A percentile compares a stretch with the other conserved stretches of the same genome.
Evolutionary conservation across 495 filamentous ascomycete genomes (phyloP).

Genomic region (Xylaria venustula): DNA sequence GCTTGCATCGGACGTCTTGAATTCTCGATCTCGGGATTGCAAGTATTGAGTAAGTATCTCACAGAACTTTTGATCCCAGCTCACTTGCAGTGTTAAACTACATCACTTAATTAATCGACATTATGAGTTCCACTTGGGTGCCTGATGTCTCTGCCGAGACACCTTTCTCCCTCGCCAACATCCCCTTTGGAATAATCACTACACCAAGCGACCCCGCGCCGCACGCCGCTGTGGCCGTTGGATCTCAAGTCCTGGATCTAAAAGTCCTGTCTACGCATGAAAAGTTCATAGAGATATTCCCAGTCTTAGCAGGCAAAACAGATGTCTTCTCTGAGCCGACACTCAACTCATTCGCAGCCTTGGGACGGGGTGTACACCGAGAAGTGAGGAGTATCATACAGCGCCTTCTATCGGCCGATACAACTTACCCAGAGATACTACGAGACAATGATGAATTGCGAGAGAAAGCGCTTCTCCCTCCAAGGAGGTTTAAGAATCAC

Average conservation of each 20-base stretch:
- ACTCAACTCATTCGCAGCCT: slow-evolving; percentile 78
- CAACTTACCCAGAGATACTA: slow-evolving; percentile 27
- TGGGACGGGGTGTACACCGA: slow-evolving; percentile 69
- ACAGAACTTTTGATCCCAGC: no score
- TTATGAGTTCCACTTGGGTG: slow-evolving; percentile 37
- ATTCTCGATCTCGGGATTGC: background rate
- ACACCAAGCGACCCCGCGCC: slow-evolving; percentile 52
- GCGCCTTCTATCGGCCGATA: slow-evolving; percentile 62
- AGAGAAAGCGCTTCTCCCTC: slow-evolving; percentile 42
- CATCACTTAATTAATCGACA: background rate
- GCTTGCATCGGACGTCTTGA: slow-evolving; percentile 1
- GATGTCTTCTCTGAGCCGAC: slow-evolving; percentile 66
- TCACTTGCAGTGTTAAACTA: no score
- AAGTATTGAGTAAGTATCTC: no score
- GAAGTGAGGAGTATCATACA: slow-evolving; percentile 74
- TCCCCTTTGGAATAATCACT: slow-evolving; percentile 89
- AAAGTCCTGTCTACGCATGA: slow-evolving; percentile 55
- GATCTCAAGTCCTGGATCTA: slow-evolving; percentile 74
- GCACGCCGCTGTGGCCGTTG: slow-evolving; percentile 76
- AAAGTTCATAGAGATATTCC: slow-evolving; percentile 59
- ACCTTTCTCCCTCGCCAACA: slow-evolving; percentile 81
- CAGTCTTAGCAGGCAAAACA: slow-evolving; percentile 55
- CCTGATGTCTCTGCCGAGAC: slow-evolving; percentile 32
- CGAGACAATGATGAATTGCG: slow-evolving; percentile 34
- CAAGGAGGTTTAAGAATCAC: slow-evolving; percentile 64